Evolutionary conservation across 176 grass and related monocot genomes (phyloP), one percentile per base, ranked within the genome.

Genomic region (maize (Zea mays)): DNA sequence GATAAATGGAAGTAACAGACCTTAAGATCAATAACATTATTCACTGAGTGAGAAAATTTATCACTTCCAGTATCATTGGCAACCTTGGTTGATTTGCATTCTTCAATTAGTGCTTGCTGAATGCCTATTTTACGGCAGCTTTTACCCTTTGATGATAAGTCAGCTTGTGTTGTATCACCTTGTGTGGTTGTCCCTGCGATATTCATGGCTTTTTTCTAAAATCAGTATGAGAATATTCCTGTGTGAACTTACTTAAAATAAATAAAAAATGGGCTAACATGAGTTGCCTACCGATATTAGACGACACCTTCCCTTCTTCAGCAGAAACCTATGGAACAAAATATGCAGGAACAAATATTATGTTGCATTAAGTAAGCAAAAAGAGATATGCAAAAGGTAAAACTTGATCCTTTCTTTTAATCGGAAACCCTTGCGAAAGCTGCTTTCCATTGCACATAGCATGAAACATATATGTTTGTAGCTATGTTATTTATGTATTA

Each of bases 41-140:
- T 93, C 67, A 71, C 34, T 62, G 74, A 72, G 67, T 91, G 71
- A 62, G 81, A 72, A 55, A 73, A 14, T 67, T 86, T 91, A 77
- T 91, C 85, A 62, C 57, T 77, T 74, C 42, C 73, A n/a, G 71
- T 62, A 78, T 87, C 83, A 3, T 65, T 74, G 76, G 39, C 65
- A 42, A 76, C 84, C 79, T 92, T 89, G 65, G 46, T 38, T 52
- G 68, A 74, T 74, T 83, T 87, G 72, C 84, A 88, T 43, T 91
- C 88, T 83, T 72, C 67, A 77, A 71, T 74, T 72, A 86, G 73
- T 42, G 89, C 80, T 84, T 94, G 92, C 45, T 80, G 58, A 82
- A 99, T 91, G 69, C 87, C 78, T 68, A 88, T 44, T 70, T 99
- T 99, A 47, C 79, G 90, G 27, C 81, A 78, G 52, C 80, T 92